Base-by-base conservation (phyloP, 129 eudicot species). In the Flaveria sonorensis region DNA sequence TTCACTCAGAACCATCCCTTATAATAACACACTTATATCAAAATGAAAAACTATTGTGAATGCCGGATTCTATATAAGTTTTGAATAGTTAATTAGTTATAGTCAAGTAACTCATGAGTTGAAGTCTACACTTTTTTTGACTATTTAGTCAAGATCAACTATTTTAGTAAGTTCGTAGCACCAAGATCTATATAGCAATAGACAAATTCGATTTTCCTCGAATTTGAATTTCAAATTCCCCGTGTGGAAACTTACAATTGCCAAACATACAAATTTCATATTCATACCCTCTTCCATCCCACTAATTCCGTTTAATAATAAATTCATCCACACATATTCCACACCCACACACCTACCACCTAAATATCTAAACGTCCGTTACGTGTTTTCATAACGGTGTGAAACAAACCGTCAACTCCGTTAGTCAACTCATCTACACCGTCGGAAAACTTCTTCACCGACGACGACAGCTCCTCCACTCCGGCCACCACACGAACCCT, bases 321-420 rank as follows among this genome's bases (percentile, higher is more conserved):
- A 72, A 72, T 4, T 9, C 67, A 63, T 47, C 65, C 30, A 26
- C 47, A 69, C 82, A 21, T 68, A 77, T 68, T 68, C 66, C 83
- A 72, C 43, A 65, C 47, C 0, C 11, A 43, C 48, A 43, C 48
- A 43, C 48, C 75, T 42, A 53, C 30, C 71, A 51, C 21, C 80
- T 73, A 80, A 42, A 67, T 23, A 43, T 74, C 84, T 68, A 81
- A 21, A 74, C 64, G 75, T 11, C 84, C 76, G 65, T 74, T 81
- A 56, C 84, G 84, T 1, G 75, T 81, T 24, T 81, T 30, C 85
- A 85, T 60, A 6, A 85, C 86, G 7, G 79, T 62, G 1, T 77
- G 71, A 43, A 85, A 85, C 74, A 85, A 24, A 7, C 79, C 81
- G 64, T 78, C 62, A 78, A 81, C 83, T 51, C 83, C 85, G 83